Conservation (phyloP, 75 land plant species). For the Sequoia sempervirens region DNA sequence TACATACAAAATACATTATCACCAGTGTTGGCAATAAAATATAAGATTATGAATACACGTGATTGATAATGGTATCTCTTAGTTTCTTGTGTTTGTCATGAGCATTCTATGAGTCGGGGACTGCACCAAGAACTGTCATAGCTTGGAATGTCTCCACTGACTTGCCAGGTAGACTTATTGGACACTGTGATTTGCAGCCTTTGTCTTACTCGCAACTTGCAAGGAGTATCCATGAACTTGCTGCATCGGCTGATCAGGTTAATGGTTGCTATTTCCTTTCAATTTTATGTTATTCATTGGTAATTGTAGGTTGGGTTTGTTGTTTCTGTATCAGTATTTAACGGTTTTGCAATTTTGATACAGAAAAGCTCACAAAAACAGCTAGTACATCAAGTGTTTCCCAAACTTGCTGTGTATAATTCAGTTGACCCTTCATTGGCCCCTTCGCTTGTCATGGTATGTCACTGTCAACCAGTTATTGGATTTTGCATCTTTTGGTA, state of each 20-base stretch:
- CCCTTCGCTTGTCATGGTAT: constrained; percentile 95
- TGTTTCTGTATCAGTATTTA: neutral
- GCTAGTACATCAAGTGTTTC: constrained; percentile 86
- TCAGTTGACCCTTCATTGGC: constrained; percentile 99
- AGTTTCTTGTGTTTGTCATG: neutral
- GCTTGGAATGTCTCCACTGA: constrained; percentile 1
- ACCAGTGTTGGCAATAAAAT: neutral
- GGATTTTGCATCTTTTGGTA: neutral
- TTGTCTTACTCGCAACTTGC: constrained; percentile 92
- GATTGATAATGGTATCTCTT: neutral
- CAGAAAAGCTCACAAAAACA: constrained; percentile 91
- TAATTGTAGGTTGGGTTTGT: neutral
- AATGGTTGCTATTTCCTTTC: constrained; percentile 3
- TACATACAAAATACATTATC: neutral
- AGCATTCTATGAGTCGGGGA: neutral
- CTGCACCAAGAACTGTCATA: neutral
- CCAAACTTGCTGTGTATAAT: constrained; percentile 97
- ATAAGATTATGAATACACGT: neutral
- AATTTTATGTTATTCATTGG: neutral
- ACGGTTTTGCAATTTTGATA: constrained; percentile 5
- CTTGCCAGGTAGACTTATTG: neutral
- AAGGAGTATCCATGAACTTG: constrained; percentile 85
- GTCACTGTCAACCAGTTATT: neutral
- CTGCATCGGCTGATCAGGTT: constrained; percentile 94
- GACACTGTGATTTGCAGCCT: constrained; percentile 42